Evolutionary conservation across 148 eudicot genomes (phyloP).

Genomic region (Pouteria glomerata): DNA sequence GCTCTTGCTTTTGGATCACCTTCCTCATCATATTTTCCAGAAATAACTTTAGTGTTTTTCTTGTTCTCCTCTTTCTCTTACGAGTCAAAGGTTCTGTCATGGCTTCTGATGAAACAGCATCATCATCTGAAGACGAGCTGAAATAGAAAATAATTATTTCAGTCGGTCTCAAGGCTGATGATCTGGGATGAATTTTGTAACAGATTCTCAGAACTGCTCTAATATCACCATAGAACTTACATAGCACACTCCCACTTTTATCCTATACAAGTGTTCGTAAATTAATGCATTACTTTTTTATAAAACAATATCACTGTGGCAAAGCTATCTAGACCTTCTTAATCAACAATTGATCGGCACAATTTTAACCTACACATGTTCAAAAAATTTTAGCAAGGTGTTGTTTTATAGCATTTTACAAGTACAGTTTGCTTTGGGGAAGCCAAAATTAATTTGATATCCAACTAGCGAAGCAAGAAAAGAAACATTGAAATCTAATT

Average conservation of each 20-base stretch:
- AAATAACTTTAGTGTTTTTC: conserved; percentile 26
- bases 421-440: background rate
- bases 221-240: background rate
- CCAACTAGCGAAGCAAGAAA: background rate
- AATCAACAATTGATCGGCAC: background rate
- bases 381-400: no score
- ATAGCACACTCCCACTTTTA: background rate
- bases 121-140: conserved; percentile 41
- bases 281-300: background rate
- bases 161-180: background rate
- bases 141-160: conserved; percentile 1
- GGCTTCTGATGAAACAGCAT: conserved; percentile 20
- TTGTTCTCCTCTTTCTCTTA: conserved; percentile 24
- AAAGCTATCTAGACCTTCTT: background rate
- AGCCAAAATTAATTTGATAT: background rate
- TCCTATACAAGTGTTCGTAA: background rate
- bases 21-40: conserved; percentile 31
- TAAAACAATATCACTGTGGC: background rate
- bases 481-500: background rate
- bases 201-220: background rate
- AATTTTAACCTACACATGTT: background rate
- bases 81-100: conserved; percentile 5
- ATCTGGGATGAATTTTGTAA: background rate
- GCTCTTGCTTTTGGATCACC: conserved; percentile 45
- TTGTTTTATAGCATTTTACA: background rate